These are phyloP conservation scores for Schizonepeta tenuifolia DNA, from an alignment of 257 asterid species.

Conservation along the genomic window DNA sequence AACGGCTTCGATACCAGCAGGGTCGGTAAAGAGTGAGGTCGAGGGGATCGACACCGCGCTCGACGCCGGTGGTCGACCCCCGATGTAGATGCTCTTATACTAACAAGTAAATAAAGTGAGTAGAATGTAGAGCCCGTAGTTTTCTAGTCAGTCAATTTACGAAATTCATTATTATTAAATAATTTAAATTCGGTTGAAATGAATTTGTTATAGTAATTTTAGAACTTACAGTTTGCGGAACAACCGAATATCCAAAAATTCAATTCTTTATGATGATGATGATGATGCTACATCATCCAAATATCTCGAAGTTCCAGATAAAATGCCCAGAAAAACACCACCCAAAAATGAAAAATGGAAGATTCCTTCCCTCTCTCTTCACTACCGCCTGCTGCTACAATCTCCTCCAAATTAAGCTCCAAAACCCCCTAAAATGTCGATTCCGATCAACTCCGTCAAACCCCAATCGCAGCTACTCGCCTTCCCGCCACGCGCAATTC, in stretches of 20 bases:
- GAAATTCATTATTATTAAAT: too few relatives aligned
- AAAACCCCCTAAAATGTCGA: conserved; percentile 39
- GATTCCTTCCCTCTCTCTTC: conserved; percentile 18
- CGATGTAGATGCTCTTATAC: too few relatives aligned
- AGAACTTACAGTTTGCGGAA: too few relatives aligned
- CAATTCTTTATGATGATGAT: not conserved
- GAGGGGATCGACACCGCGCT: too few relatives aligned
- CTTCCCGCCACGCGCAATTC: conserved; percentile 33
- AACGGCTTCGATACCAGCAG: too few relatives aligned
- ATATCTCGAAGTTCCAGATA: conserved; percentile 23
- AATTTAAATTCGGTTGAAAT: too few relatives aligned
- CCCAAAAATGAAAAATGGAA: conserved; percentile 41
- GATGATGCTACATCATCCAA: conserved; percentile 1
- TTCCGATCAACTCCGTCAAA: conserved; percentile 43
- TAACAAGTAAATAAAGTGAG: too few relatives aligned
- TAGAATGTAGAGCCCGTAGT: too few relatives aligned
- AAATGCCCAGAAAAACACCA: not conserved
- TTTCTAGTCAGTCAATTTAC: too few relatives aligned
- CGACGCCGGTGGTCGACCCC: too few relatives aligned
- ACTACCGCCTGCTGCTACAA: not conserved
- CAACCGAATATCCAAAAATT: not conserved
- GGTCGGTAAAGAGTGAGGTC: too few relatives aligned
- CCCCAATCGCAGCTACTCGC: conserved; percentile 32
- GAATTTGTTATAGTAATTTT: too few relatives aligned
- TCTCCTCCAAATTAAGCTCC: conserved; percentile 23